These are phyloP conservation scores for Pythium aphanidermatum DNA, from an alignment of 352 stramenopile species.

Conservation along the genomic window DNA sequence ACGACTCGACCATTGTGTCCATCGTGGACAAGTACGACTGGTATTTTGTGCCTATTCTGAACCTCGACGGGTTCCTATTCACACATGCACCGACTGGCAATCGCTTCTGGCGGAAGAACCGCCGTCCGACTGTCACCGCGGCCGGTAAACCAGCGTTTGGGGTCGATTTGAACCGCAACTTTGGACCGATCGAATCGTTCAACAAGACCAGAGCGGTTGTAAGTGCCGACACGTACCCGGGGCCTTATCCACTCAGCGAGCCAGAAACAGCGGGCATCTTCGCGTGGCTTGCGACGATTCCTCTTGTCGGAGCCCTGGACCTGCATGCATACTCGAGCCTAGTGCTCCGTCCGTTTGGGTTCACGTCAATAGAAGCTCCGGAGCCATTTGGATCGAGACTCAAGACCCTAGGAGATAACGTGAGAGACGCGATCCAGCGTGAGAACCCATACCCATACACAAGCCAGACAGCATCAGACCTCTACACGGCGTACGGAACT, in stretches of 20 bases:
- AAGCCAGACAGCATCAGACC: not conserved
- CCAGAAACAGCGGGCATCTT: slow-evolving; percentile 20
- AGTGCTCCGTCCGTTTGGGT: slow-evolving; percentile 12
- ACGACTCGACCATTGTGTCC: slow-evolving; percentile 7
- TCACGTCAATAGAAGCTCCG: not conserved
- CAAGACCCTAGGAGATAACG: slow-evolving; percentile 6
- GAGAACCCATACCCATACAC: not conserved
- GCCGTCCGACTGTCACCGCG: not conserved
- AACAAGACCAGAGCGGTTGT: slow-evolving; percentile 4
- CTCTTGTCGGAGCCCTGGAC: slow-evolving; percentile 10
- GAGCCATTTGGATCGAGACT: slow-evolving; percentile 10
- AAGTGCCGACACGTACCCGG: slow-evolving; percentile 15
- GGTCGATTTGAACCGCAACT: slow-evolving; percentile 33
- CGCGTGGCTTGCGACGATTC: slow-evolving; percentile 9
- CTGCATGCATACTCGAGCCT: slow-evolving; percentile 16
- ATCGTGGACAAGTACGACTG: slow-evolving; percentile 24
- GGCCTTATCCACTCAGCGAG: slow-evolving; percentile 16
- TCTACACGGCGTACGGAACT: slow-evolving; percentile 18
- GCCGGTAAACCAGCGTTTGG: slow-evolving; percentile 2
- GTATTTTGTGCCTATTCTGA: slow-evolving; percentile 31
- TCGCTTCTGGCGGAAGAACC: slow-evolving; percentile 28
- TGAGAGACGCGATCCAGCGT: slow-evolving; percentile 3
- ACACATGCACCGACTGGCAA: slow-evolving; percentile 14
- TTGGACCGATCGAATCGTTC: slow-evolving; percentile 16
- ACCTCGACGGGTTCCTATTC: slow-evolving; percentile 22